Base-by-base conservation (phyloP, 345 rosid species). In the Stellera chamaejasme region DNA sequence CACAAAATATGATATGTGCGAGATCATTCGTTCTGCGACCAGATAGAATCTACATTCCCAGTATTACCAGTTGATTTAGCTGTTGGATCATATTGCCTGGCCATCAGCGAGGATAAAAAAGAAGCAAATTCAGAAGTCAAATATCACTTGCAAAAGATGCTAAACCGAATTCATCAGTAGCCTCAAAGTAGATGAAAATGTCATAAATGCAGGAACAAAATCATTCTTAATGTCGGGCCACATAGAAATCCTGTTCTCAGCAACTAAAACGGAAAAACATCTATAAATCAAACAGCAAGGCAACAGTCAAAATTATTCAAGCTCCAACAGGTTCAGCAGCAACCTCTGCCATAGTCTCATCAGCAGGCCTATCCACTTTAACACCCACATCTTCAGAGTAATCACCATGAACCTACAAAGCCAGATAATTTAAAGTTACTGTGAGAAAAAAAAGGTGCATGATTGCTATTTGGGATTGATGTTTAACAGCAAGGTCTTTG, bases 331-430 rank as follows among this genome's bases (percentile, higher is more conserved):
- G 68, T 52, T 81, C 94, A 12, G 81, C 64, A 54, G 88, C 61
- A 23, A 59, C 85, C 68, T 90, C 97, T 0, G 71, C 80, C 60
- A 74, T 62, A 1, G 80, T 51, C 65, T 90, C 97, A 13, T 90
- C 97, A 8, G 79, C 95, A 0, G 94, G 82, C 80, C 96, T 81
- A 3, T 87, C 97, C 52, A 90, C 49, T 75, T 87, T 87, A 47
- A 78, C 70, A 43, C 96, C 95, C 55, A 87, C 76, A 81, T 90
- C 97, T 36, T 87, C 97, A 0, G 94, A 74, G 61, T 74, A 74
- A 61, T 87, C 96, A 5, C 96, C 96, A 19, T 87, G 98, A 64
- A 91, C 92, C 97, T 90, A 69, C 48, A 54, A 10, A 47, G 11
- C 39, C 39, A 50, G 27, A 9, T 11, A 10, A 45, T 0, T 11